Percentiles rank a stretch among this genome's conserved stretches.
phyloP scores from a whole-genome alignment of 1,284 basidiomycete genomes.

The Mycocalia duriaeana region DNA sequence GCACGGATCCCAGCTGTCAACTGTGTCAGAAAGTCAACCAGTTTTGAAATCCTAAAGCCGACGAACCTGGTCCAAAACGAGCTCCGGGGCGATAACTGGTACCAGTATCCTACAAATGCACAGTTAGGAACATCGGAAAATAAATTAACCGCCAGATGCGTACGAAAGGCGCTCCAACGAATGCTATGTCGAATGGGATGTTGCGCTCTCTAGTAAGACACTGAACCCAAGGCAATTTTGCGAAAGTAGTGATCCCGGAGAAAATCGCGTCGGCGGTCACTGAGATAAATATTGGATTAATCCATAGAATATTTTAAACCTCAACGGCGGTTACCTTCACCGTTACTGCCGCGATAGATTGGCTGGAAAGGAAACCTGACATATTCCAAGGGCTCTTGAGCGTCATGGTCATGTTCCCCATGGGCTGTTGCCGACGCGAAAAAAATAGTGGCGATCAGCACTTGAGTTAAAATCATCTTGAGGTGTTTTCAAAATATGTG shows the following conservation, averaged over 20 bases:
- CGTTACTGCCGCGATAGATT: constrained; percentile 42
- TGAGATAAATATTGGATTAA: constrained; percentile 18
- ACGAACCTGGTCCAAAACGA: constrained; percentile 60
- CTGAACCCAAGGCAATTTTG: constrained; percentile 69
- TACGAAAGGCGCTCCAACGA: constrained; percentile 77
- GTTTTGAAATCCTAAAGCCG: constrained; percentile 1
- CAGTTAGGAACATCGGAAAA: too few relatives aligned
- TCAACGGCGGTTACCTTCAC: constrained; percentile 48
- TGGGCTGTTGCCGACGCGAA: constrained; percentile 27
- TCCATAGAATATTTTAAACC: too few relatives aligned
- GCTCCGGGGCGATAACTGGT: constrained; percentile 77
- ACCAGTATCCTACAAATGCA: constrained; percentile 65
- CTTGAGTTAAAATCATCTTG: constrained; percentile 11
- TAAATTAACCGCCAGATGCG: too few relatives aligned
- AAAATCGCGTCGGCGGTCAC: constrained; percentile 70
- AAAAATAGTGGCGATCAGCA: constrained; percentile 23
- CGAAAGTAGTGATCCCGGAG: constrained; percentile 72
- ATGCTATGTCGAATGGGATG: constrained; percentile 65
- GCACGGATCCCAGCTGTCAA: constrained; percentile 58
- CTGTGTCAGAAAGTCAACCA: constrained; percentile 2
- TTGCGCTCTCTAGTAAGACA: constrained; percentile 58
- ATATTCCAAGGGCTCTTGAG: constrained; percentile 64
- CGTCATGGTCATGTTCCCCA: constrained; percentile 35
- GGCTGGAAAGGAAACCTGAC: constrained; percentile 62
- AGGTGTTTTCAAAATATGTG: too few relatives aligned